Conservation (phyloP, 352 stramenopile genomes). For the Phytophthora meadii region DNA sequence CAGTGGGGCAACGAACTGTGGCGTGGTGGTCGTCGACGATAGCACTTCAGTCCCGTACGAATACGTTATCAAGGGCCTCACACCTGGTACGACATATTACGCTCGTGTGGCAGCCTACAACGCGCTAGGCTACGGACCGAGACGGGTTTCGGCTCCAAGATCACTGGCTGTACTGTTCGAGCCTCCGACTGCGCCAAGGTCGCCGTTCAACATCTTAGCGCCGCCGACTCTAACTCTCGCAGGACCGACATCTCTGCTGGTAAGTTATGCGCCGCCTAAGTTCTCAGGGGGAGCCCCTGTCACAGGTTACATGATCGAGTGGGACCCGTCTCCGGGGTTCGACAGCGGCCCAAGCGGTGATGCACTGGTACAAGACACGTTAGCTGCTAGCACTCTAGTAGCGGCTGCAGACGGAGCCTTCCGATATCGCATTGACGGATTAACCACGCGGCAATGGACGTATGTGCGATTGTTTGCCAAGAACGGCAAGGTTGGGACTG, state of each 20-base stretch:
- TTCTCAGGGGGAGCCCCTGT: conserved; percentile 91
- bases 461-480: conserved; percentile 79
- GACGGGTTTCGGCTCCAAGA: conserved; percentile 60
- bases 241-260: conserved; percentile 69
- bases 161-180: conserved; percentile 77
- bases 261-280: conserved; percentile 79
- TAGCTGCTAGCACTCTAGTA: conserved; percentile 25
- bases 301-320: conserved; percentile 92
- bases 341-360: conserved; percentile 69
- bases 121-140: conserved; percentile 64
- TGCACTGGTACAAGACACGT: conserved; percentile 50
- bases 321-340: conserved; percentile 84
- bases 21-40: conserved; percentile 19
- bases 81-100: conserved; percentile 68
- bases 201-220: conserved; percentile 67
- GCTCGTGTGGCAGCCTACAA: conserved; percentile 76
- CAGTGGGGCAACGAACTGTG: conserved; percentile 50
- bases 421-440: conserved; percentile 55
- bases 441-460: conserved; percentile 54
- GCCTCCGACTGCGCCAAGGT: conserved; percentile 52
- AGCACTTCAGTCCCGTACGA: conserved; percentile 45
- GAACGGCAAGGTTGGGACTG: conserved; percentile 63
- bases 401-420: conserved; percentile 34
- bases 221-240: conserved; percentile 72
- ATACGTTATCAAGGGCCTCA: conserved; percentile 66